Percentiles rank a stretch among this genome's conserved stretches.
Evolutionary conservation across 495 filamentous ascomycete species (phyloP).

Genomic region (Entonaema liquescens): DNA sequence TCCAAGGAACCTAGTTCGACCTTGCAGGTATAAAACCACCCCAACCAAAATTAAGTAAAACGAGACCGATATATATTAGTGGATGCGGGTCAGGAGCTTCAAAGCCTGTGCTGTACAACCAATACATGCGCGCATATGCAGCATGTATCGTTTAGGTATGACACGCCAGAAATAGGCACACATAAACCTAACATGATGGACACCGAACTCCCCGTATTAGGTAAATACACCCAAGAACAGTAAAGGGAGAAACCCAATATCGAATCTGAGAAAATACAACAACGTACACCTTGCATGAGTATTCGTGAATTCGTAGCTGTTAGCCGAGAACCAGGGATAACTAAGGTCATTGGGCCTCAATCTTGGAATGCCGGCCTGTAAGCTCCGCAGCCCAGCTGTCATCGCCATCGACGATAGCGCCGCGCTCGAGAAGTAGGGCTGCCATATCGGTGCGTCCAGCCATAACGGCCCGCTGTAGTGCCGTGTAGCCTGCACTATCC

Average conservation of each 20-base stretch:
- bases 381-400: constrained; percentile 39
- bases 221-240: constrained; percentile 14
- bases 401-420: constrained; percentile 41
- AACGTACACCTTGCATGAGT: constrained; percentile 29
- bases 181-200: constrained; percentile 13
- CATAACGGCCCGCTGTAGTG: constrained; percentile 45
- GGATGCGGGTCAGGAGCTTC: constrained; percentile 22
- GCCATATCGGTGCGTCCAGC: constrained; percentile 47
- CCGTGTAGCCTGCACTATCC: constrained; percentile 44
- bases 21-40: constrained; percentile 30
- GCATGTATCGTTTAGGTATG: constrained; percentile 20
- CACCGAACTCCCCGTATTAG: constrained; percentile 28
- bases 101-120: constrained; percentile 38
- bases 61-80: constrained; percentile 12
- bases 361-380: constrained; percentile 32
- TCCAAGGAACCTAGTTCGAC: constrained; percentile 18
- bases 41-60: constrained; percentile 17
- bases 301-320: constrained; percentile 10
- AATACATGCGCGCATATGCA: constrained; percentile 27
- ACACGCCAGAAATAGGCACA: constrained; percentile 14
- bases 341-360: constrained; percentile 22
- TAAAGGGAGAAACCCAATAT: constrained; percentile 23
- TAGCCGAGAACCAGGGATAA: neutral
- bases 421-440: constrained; percentile 45
- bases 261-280: constrained; percentile 1